A percentile compares a stretch with the other conserved stretches of the same genome.
These are phyloP conservation scores for Thielaviopsis musarum DNA, from an alignment of 2,329 filamentous ascomycete species.

Conservation along the genomic window DNA sequence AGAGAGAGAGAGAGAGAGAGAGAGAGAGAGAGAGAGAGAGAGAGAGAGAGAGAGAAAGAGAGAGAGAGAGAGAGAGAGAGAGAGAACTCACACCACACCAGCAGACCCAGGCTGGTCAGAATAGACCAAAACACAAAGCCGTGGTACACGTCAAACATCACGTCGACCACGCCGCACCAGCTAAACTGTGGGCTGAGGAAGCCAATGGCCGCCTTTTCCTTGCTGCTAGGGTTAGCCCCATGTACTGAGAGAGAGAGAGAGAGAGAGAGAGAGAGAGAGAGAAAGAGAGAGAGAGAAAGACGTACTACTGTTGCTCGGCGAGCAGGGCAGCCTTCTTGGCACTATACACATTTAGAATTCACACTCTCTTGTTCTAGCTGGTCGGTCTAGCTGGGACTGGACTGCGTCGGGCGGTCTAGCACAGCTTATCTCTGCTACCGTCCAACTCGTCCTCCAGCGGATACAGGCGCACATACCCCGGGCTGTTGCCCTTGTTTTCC, in stretches of 20 bases:
- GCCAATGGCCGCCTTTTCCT: constrained; percentile 54
- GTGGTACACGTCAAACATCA: constrained; percentile 76
- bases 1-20: too few relatives aligned
- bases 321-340: constrained; percentile 9
- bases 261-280: not conserved
- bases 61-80: too few relatives aligned
- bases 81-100: constrained; percentile 70
- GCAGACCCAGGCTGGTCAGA: constrained; percentile 71
- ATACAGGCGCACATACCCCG: constrained; percentile 98
- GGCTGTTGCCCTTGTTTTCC: constrained; percentile 77
- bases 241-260: not conserved
- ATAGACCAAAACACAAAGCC: constrained; percentile 97
- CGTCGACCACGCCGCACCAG: constrained; percentile 59
- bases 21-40: too few relatives aligned
- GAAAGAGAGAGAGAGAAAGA: constrained; percentile 23
- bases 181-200: constrained; percentile 58
- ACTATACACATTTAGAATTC: constrained; percentile 24
- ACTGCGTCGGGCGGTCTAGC: not conserved
- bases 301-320: constrained; percentile 13
- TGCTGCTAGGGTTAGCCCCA: constrained; percentile 32
- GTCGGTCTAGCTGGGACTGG: too few relatives aligned
- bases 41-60: not conserved
- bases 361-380: not conserved
- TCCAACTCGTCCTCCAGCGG: constrained; percentile 34
- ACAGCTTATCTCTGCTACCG: not conserved